Base-by-base conservation (phyloP, 1,284 basidiomycete genomes). In the Fomitopsis palustris region DNA sequence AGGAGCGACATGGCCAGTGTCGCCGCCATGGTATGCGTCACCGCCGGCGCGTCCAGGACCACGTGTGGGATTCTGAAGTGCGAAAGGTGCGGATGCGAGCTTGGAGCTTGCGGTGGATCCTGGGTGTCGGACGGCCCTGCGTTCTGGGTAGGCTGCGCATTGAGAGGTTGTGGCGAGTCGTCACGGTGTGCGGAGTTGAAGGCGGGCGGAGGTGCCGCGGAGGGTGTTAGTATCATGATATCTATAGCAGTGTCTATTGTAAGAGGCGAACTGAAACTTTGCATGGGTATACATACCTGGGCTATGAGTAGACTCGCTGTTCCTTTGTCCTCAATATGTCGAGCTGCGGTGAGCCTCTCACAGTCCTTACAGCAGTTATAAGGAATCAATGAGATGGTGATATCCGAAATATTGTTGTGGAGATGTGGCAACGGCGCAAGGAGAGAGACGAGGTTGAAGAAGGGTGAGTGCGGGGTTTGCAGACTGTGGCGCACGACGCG, bases 11-110 rank as follows among this genome's bases (percentile, higher is more conserved):
- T 75, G 4, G 87, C 82, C 2, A 91, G 78, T 21, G 78, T 78
- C 4, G 84, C 81, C 4, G 88, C 88, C 69, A 88, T 78, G 4
- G 73, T 74, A 55, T 83, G 81, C 21, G 80, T 78, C 29, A 90
- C 79, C 1, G 65, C 61, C 14, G 83, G 78, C 2, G 77, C 66
- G 47, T 86, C 79, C 31, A 90, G 74, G 33, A 69, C 65, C 19
- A 88, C 79, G 0, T 64, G 69, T 0, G 82, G 81, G 29, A 81
- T 69, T 9, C 62, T 69, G 2, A 70, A 55, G 31, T 45, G 25
- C 3, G 29, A 21, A 4, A 39, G 3, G 4, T 2, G 17, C 4
- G 25, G 3, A 8, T 2, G 17, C 4, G 25, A 16, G 14, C 16
- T 16, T 14, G 45, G 27, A 25, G 9, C 4, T 17, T 31, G 25